phyloP scores from a whole-genome alignment of 1,284 basidiomycete species.

The Sporisorium scitamineum region DNA sequence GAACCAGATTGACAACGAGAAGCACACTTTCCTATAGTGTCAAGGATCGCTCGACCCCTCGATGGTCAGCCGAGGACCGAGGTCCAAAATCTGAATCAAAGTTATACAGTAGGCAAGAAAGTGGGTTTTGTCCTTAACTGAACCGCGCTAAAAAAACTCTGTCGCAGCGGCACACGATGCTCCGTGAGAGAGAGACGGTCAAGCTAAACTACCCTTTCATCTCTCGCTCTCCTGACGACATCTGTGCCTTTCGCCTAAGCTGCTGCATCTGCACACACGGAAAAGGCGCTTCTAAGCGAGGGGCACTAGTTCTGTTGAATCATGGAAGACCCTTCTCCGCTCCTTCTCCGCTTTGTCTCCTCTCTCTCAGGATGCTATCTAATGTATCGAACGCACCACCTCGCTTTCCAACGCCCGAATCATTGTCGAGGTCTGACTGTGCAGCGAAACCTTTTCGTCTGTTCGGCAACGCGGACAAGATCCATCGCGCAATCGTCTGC shows the following conservation, averaged over 20 bases:
- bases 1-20: too few species aligned
- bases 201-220: background rate
- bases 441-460: background rate
- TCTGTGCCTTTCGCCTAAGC: background rate
- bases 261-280: background rate
- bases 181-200: background rate
- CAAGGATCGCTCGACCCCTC: background rate
- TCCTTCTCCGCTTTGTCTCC: background rate
- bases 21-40: too few species aligned
- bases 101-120: background rate
- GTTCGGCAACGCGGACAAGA: background rate
- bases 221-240: too few species aligned
- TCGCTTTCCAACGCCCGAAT: background rate
- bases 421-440: background rate
- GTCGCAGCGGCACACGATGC: background rate
- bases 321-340: slow-evolving; percentile 45
- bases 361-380: background rate
- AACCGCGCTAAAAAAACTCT: background rate
- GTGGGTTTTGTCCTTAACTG: background rate
- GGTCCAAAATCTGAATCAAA: background rate
- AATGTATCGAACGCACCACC: background rate
- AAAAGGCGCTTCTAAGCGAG: background rate
- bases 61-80: background rate
- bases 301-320: background rate
- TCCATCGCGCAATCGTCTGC: slow-evolving; percentile 1